Conservation (phyloP, 352 stramenopile genomes). For the Phytopythium vexans region DNA sequence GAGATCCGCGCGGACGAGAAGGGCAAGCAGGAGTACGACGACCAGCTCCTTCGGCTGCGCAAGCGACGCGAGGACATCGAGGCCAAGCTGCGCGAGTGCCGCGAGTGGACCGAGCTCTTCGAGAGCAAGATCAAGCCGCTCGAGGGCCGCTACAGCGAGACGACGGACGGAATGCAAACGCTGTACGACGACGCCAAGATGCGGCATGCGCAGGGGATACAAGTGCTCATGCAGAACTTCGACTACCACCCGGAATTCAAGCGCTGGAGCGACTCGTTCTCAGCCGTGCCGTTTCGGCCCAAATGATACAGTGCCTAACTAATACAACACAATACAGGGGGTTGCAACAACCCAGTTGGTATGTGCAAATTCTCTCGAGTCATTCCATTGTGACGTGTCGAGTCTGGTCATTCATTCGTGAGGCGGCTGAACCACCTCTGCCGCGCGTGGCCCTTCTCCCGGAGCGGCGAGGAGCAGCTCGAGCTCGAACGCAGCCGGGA, state of each 20-base stretch:
- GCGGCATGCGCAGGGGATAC: slow-evolving; percentile 77
- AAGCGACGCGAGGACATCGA: slow-evolving; percentile 53
- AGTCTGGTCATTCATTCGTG: no score
- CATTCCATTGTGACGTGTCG: no score
- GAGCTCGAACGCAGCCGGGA: slow-evolving; percentile 65
- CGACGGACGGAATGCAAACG: slow-evolving; percentile 69
- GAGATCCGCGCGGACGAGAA: slow-evolving; percentile 78
- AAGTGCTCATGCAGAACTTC: slow-evolving; percentile 86
- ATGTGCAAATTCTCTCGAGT: no score
- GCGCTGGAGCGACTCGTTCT: slow-evolving; percentile 85
- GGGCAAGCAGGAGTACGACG: slow-evolving; percentile 75
- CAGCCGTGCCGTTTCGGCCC: slow-evolving; percentile 70
- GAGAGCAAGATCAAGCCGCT: slow-evolving; percentile 71
- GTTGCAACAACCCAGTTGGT: no score
- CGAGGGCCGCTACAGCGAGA: slow-evolving; percentile 65
- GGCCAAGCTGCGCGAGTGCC: slow-evolving; percentile 44
- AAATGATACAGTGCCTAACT: slow-evolving; percentile 27
- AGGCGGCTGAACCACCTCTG: no score
- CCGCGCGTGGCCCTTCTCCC: no score
- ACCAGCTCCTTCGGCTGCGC: slow-evolving; percentile 63
- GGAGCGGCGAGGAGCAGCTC: slow-evolving; percentile 31
- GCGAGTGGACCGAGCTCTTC: slow-evolving; percentile 64
- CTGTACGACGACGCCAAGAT: slow-evolving; percentile 88
- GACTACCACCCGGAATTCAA: slow-evolving; percentile 90
- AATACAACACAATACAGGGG: no score